These are phyloP conservation scores for Groenewaldozyma salmanticensis DNA, from an alignment of 805 yeast genomes.

Conservation along the genomic window DNA sequence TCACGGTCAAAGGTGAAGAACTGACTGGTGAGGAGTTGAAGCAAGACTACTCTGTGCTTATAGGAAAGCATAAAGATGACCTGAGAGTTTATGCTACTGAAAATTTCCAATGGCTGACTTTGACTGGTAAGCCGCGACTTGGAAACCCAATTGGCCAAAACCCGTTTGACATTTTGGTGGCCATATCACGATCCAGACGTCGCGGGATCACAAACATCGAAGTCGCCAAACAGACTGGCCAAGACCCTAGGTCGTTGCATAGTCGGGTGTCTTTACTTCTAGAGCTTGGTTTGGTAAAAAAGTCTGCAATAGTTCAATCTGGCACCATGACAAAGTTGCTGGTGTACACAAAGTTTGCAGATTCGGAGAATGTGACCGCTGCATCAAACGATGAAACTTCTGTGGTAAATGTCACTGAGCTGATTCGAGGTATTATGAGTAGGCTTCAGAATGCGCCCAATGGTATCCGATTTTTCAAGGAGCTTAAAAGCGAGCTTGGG, in stretches of 20 bases:
- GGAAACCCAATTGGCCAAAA: slow-evolving; percentile 25
- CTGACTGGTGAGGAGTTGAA: slow-evolving; percentile 9
- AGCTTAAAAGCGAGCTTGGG: slow-evolving; percentile 32
- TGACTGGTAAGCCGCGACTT: slow-evolving; percentile 26
- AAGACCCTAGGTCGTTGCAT: slow-evolving; percentile 32
- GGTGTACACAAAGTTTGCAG: slow-evolving; percentile 26
- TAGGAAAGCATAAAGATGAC: slow-evolving; percentile 10
- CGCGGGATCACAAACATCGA: slow-evolving; percentile 30
- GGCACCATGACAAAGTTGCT: slow-evolving; percentile 27
- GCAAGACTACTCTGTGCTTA: slow-evolving; percentile 8
- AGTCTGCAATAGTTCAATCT: slow-evolving; percentile 25
- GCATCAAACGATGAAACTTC: slow-evolving; percentile 1
- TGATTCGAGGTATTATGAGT: slow-evolving; percentile 21
- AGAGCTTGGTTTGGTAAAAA: slow-evolving; percentile 27
- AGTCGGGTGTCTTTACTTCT: slow-evolving; percentile 26
- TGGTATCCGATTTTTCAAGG: slow-evolving; percentile 27
- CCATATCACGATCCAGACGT: slow-evolving; percentile 31
- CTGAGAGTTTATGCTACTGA: slow-evolving; percentile 21
- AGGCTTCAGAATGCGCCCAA: slow-evolving; percentile 25
- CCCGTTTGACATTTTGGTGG: slow-evolving; percentile 32
- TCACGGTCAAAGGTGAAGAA: slow-evolving; percentile 7
- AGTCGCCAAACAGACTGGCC: slow-evolving; percentile 28
- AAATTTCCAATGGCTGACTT: slow-evolving; percentile 27
- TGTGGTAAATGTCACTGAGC: slow-evolving; percentile 17
- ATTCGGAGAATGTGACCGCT: slow-evolving; percentile 5